Base-by-base conservation (phyloP, 2,329 filamentous ascomycete genomes). In the Herpotrichia juniperi region DNA sequence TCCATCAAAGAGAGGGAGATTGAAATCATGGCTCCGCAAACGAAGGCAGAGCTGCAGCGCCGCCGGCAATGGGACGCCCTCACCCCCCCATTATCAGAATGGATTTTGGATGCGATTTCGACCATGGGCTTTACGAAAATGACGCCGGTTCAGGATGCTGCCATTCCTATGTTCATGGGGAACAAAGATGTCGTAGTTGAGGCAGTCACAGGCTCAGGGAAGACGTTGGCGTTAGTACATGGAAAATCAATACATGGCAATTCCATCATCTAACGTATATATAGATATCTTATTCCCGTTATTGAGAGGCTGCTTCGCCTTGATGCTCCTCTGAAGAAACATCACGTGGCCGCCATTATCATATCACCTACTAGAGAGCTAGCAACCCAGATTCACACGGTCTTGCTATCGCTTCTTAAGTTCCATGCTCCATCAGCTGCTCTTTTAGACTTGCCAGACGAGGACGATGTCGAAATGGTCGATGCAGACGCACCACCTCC, bases 141-240 rank as follows among this genome's bases (percentile, higher is more conserved):
- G 82, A 97, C 93, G 3, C 93, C 93, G 1, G 93, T 97, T n/a
- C 93, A 97, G 76, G 91, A 93, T 39, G 93, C 91, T 53, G 89
- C 91, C 4, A 89, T 97, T 60, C 91, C 92, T 11, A 83, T 96
- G 46, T 94, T 96, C 70, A 87, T 93, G 76, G 87, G 86, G 46
- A 90, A 96, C 72, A 96, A 96, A 68, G 92, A 96, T 74, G 90
- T 96, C 4, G 92, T 96, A 1, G 92, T 96, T 5, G 91, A 96
- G 78, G 86, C 85, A 14, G 71, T 74, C 3, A 74, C 71, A 7
- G 71, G 71, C 14, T 71, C 67, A 34, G 71, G 45, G 9, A 53
- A 53, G 39, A 53, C 50, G 22, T 25, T 43, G 16, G 44, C 44
- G 37, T 48, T 16, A 9, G 44, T 37, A 16, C n/a, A 21, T 22